phyloP scores from a whole-genome alignment of 2,329 filamentous ascomycete species.

The Aspergillus sp. region DNA sequence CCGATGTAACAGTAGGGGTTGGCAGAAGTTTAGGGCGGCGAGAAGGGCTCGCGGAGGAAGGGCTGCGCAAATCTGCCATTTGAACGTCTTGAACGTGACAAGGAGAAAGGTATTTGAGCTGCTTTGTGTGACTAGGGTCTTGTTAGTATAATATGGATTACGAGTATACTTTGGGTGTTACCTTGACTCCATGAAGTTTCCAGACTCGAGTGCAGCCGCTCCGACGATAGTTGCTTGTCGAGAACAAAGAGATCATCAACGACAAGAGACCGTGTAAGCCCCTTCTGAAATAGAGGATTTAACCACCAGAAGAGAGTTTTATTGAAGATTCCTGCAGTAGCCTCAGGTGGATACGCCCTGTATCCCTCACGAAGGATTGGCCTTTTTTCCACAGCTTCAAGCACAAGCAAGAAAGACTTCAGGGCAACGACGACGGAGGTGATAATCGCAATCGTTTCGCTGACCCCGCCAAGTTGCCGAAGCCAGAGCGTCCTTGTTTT shows the following conservation, averaged over 20 bases:
- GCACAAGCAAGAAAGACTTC: constrained; percentile 49
- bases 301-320: constrained; percentile 59
- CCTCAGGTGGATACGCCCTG: constrained; percentile 53
- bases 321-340: constrained; percentile 57
- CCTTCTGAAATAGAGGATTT: constrained; percentile 55
- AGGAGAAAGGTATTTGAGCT: constrained; percentile 35
- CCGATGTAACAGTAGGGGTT: constrained; percentile 44
- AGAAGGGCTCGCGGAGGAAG: constrained; percentile 40
- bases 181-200: constrained; percentile 47
- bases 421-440: constrained; percentile 48
- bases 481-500: constrained; percentile 53
- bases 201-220: constrained; percentile 44
- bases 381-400: constrained; percentile 54
- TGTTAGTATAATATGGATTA: constrained; percentile 20
- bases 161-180: constrained; percentile 18
- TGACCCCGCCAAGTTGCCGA: constrained; percentile 30
- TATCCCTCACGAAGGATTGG: constrained; percentile 46
- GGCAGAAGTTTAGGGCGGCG: constrained; percentile 42
- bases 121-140: constrained; percentile 30
- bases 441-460: constrained; percentile 46
- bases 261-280: constrained; percentile 50
- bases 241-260: constrained; percentile 52
- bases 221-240: constrained; percentile 51
- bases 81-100: constrained; percentile 36
- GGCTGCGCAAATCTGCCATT: constrained; percentile 39